Evolutionary conservation across 352 stramenopile species (phyloP).

Genomic region (Phytophthora pinifolia): DNA sequence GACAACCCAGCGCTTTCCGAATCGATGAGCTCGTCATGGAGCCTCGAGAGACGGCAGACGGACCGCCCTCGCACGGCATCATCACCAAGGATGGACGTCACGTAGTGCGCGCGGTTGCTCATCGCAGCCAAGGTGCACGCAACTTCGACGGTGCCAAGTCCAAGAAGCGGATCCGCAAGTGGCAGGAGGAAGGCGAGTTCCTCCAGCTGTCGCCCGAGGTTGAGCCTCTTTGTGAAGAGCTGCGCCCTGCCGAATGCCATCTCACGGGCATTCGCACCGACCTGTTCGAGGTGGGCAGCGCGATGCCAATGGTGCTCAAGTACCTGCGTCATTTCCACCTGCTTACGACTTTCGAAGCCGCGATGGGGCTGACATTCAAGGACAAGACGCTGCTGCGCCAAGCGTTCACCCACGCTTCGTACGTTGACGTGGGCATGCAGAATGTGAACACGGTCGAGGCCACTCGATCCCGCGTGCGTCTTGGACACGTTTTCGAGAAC

Average conservation of each 20-base stretch:
- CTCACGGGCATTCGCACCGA: conserved; percentile 78
- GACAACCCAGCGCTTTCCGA: conserved; percentile 56
- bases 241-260: conserved; percentile 54
- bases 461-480: conserved; percentile 67
- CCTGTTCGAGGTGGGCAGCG: conserved; percentile 78
- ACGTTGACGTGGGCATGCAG: conserved; percentile 84
- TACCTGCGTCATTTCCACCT: conserved; percentile 78
- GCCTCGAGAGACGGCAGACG: conserved; percentile 9
- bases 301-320: conserved; percentile 88
- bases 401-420: conserved; percentile 85
- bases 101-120: conserved; percentile 39
- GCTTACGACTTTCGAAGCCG: conserved; percentile 59
- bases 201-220: conserved; percentile 73
- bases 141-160: conserved; percentile 74
- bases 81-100: conserved; percentile 33
- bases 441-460: conserved; percentile 81
- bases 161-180: conserved; percentile 62
- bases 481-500: conserved; percentile 79
- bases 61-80: conserved; percentile 11
- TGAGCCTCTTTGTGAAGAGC: conserved; percentile 37
- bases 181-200: conserved; percentile 56
- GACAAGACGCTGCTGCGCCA: conserved; percentile 81
- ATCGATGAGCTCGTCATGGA: conserved; percentile 55
- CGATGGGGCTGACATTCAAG: conserved; percentile 63
- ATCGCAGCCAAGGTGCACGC: conserved; percentile 49